Evolutionary conservation across 2,329 filamentous ascomycete genomes (phyloP).

Genomic region (Ploettnerulaceae sp.): DNA sequence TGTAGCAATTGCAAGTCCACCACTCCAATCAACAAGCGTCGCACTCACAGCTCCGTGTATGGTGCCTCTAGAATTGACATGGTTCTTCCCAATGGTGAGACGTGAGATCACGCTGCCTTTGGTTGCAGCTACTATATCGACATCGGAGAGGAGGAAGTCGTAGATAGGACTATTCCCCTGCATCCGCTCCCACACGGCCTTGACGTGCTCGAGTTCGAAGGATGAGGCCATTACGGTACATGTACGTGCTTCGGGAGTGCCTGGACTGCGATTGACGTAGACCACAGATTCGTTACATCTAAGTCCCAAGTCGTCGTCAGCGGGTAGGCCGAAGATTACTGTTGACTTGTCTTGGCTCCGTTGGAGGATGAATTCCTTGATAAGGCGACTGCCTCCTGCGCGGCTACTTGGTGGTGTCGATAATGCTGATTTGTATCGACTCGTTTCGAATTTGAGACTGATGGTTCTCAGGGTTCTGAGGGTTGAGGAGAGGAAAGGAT

Average conservation of each 20-base stretch:
- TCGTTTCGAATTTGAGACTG: no score
- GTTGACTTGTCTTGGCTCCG: background rate
- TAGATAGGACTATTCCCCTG: slow-evolving; percentile 47
- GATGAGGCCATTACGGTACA: slow-evolving; percentile 18
- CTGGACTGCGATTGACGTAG: slow-evolving; percentile 11
- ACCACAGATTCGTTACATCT: background rate
- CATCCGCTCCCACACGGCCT: slow-evolving; percentile 29
- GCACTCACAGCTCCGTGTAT: slow-evolving; percentile 70
- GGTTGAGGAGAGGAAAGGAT: background rate
- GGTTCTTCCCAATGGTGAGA: slow-evolving; percentile 46
- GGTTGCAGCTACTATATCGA: slow-evolving; percentile 41
- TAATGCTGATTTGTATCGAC: no score
- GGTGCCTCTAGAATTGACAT: slow-evolving; percentile 63
- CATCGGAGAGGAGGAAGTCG: slow-evolving; percentile 45
- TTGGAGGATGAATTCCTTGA: background rate
- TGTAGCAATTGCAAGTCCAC: slow-evolving; percentile 65
- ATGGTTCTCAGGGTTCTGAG: no score
- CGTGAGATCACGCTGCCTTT: slow-evolving; percentile 45
- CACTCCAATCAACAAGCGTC: slow-evolving; percentile 67
- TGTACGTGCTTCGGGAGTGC: background rate
- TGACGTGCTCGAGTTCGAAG: slow-evolving; percentile 28
- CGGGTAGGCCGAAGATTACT: slow-evolving; percentile 9
- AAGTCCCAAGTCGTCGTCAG: slow-evolving; percentile 16
- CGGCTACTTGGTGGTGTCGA: no score
- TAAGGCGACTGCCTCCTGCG: background rate